Base-by-base conservation (phyloP, 257 asterid genomes). In the Eustoma russellianum region DNA sequence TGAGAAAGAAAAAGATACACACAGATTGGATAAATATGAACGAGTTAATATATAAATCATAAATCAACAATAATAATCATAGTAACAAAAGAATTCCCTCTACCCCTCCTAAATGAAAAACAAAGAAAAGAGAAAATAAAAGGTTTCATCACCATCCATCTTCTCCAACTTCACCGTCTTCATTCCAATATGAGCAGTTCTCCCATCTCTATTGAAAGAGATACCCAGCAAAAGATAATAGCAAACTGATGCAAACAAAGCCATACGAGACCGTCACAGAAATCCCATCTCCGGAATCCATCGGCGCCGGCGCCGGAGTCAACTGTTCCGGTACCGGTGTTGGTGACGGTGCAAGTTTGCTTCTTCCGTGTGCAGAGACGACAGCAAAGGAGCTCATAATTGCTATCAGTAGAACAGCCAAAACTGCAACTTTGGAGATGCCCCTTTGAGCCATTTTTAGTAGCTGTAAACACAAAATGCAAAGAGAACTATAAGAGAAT, bases 271-370 rank as follows among this genome's bases (percentile, higher is more conserved):
- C 5, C 28, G 53, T 35, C 12, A 46, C 45, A 1, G 62, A 46
- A 17, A 49, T 10, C 11, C 55, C 63, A 47, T 53, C 54, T 47
- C 63, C 63, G 16, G 38, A 46, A 8, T 58, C 63, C 63, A 58
- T 58, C 5, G 63, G 63, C n/a, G n/a, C n/a, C n/a, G n/a, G n/a
- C n/a, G n/a, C n/a, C n/a, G n/a, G n/a, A n/a, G n/a, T n/a, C n/a
- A n/a, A n/a, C n/a, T n/a, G n/a, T n/a, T n/a, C n/a, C n/a, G n/a
- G n/a, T n/a, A n/a, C n/a, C n/a, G n/a, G n/a, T n/a, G n/a, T n/a
- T n/a, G n/a, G n/a, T n/a, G n/a, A n/a, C 44, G 55, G 63, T 13
- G 63, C 41, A 13, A 58, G 11, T 40, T 17, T 55, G 6, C 45
- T 49, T 19, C 48, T 38, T 38, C 19, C 19, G 19, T 49, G 63